Evolutionary conservation across 2,329 filamentous ascomycete species (phyloP), one percentile per base, ranked within the genome.

Genomic region (Neophaeococcomyces aloes): DNA sequence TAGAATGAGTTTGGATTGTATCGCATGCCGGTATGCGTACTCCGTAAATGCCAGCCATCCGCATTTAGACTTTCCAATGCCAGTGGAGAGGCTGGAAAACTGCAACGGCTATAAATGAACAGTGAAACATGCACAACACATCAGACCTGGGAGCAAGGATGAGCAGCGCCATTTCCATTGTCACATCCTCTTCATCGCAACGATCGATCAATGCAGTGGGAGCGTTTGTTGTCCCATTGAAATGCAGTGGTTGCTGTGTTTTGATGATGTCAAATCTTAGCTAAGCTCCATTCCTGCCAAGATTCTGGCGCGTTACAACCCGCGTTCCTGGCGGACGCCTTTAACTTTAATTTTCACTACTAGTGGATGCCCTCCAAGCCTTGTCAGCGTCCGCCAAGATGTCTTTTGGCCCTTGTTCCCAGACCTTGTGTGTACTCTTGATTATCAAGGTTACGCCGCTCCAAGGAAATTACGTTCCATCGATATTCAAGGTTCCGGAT

Each of bases 11-110:
- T 8, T 27, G 38, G 29, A 31, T 17, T 31, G 38, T 18, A 14
- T 10, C 25, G 38, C 29, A 27, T 41, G 27, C 10, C 23, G 27
- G 29, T 32, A 41, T 32, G 39, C 35, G 23, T n/a, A n/a, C n/a
- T n/a, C n/a, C n/a, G n/a, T 19, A 34, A 19, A 13, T 23, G n/a
- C 39, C 39, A 42, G 39, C 39, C 39, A 27, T 31, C 29, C 7
- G 13, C 13, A 42, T 42, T 42, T 42, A 42, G 31, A 35, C 11
- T 35, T 42, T 35, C 29, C 17, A 11, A 25, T 19, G 10, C 14
- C 29, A 21, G 7, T n/a, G 30, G 29, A 27, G 23, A 35, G 39
- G 39, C 39, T 42, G 39, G 39, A 30, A 35, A 35, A 2, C 14
- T 23, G 39, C 39, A 35, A 23, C 35, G 3, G 25, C 31, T 11